A percentile compares a stretch with the other conserved stretches of the same genome.
These are phyloP conservation scores for Furculomyces boomerangus DNA, from an alignment of 371 early-diverging fungal species.

Conservation along the genomic window DNA sequence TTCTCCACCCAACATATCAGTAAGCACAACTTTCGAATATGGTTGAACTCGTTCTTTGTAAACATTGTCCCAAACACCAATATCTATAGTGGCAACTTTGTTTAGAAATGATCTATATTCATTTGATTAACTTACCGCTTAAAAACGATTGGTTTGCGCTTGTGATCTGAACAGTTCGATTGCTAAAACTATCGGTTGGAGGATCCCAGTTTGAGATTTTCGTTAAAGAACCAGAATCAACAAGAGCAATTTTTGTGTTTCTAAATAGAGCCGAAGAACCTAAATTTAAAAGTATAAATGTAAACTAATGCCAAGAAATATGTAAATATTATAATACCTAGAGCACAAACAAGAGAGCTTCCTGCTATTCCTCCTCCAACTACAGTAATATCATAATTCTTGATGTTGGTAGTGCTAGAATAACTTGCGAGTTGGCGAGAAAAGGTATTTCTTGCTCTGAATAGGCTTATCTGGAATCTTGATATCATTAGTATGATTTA, in stretches of 20 bases:
- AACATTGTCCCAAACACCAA: constrained; percentile 12
- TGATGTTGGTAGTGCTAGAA: too few species aligned
- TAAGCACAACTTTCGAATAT: constrained; percentile 13
- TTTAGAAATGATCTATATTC: too few species aligned
- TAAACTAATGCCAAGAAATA: neutral
- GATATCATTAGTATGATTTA: too few species aligned
- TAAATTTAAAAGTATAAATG: neutral
- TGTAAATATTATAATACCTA: too few species aligned
- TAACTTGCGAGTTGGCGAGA: too few species aligned
- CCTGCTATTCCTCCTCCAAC: constrained; percentile 93
- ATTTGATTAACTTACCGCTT: constrained; percentile 1
- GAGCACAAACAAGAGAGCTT: constrained; percentile 58
- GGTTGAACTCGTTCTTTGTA: constrained; percentile 15
- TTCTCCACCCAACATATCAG: constrained; percentile 9
- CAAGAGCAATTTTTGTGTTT: constrained; percentile 11
- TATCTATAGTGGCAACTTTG: neutral
- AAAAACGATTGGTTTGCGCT: constrained; percentile 14
- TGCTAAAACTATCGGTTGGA: constrained; percentile 10
- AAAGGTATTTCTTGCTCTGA: too few species aligned
- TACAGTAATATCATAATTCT: constrained; percentile 56
- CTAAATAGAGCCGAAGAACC: neutral
- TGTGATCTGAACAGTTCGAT: constrained; percentile 23
- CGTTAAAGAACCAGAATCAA: constrained; percentile 12
- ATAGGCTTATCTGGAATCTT: too few species aligned
- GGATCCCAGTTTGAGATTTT: constrained; percentile 13